These are phyloP conservation scores for Yamadazyma laniorum DNA, from an alignment of 805 yeast genomes.

Conservation along the genomic window DNA sequence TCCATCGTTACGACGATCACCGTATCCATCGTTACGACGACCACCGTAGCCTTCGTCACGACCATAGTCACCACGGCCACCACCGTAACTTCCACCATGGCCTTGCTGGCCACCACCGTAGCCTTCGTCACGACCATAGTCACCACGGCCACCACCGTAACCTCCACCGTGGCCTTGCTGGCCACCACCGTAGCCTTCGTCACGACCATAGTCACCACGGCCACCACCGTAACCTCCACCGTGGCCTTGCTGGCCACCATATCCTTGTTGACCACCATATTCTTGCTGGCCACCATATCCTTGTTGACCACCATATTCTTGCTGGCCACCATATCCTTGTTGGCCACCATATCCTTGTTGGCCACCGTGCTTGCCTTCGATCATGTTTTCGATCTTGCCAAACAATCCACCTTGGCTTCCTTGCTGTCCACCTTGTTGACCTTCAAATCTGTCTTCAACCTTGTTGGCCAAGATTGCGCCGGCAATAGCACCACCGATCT, in stretches of 20 bases:
- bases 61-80: constrained; percentile 8
- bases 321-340: constrained; percentile 1
- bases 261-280: constrained; percentile 16
- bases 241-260: constrained; percentile 10
- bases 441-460: constrained; percentile 14
- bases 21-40: constrained; percentile 7
- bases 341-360: constrained; percentile 17
- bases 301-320: constrained; percentile 9
- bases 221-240: constrained; percentile 15
- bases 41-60: constrained; percentile 13
- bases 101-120: constrained; percentile 14
- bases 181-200: constrained; percentile 16
- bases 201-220: constrained; percentile 19
- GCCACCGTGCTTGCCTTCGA: constrained; percentile 8
- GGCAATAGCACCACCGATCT: constrained; percentile 51
- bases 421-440: constrained; percentile 3
- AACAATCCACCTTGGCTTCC: constrained; percentile 19
- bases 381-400: constrained; percentile 15
- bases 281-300: constrained; percentile 13
- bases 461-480: constrained; percentile 58
- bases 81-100: constrained; percentile 11
- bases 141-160: constrained; percentile 18
- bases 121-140: constrained; percentile 18
- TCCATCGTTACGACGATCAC: constrained; percentile 11
- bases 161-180: constrained; percentile 10